phyloP scores from a whole-genome alignment of 2,329 filamentous ascomycete species.

The Sporothrix euskadiensis region DNA sequence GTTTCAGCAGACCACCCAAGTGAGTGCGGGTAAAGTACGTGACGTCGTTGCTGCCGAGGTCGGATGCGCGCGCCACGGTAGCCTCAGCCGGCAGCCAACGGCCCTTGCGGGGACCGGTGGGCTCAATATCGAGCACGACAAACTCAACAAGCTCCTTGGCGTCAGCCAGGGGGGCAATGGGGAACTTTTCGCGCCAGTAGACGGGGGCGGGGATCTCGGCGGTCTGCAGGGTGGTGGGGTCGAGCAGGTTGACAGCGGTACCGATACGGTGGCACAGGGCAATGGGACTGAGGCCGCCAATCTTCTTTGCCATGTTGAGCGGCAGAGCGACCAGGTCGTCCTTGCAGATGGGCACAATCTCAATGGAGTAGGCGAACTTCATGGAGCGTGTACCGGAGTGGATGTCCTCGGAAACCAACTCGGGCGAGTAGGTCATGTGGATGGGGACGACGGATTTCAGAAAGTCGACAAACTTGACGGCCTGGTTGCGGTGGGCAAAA shows the following conservation, averaged over 20 bases:
- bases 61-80: conserved; percentile 81
- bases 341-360: conserved; percentile 93
- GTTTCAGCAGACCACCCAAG: conserved; percentile 78
- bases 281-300: conserved; percentile 86
- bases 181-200: conserved; percentile 76
- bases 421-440: conserved; percentile 60
- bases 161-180: conserved; percentile 82
- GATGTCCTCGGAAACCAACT: conserved; percentile 78
- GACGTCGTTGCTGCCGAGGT: conserved; percentile 81
- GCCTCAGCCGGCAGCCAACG: conserved; percentile 83
- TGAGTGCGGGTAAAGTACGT: conserved; percentile 92
- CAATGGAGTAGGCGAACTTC: conserved; percentile 90
- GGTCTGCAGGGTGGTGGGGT: conserved; percentile 87
- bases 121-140: conserved; percentile 91
- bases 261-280: conserved; percentile 85
- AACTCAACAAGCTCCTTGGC: conserved; percentile 86
- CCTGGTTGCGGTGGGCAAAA: conserved; percentile 85
- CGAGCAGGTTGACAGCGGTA: conserved; percentile 84
- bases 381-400: conserved; percentile 90
- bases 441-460: conserved; percentile 72
- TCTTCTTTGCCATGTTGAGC: conserved; percentile 79
- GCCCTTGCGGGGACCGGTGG: conserved; percentile 70
- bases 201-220: conserved; percentile 78
- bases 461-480: conserved; percentile 78
- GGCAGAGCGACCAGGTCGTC: conserved; percentile 95